Evolutionary conservation across 2,329 filamentous ascomycete genomes (phyloP).

Genomic region (Stemphylium lycopersici): DNA sequence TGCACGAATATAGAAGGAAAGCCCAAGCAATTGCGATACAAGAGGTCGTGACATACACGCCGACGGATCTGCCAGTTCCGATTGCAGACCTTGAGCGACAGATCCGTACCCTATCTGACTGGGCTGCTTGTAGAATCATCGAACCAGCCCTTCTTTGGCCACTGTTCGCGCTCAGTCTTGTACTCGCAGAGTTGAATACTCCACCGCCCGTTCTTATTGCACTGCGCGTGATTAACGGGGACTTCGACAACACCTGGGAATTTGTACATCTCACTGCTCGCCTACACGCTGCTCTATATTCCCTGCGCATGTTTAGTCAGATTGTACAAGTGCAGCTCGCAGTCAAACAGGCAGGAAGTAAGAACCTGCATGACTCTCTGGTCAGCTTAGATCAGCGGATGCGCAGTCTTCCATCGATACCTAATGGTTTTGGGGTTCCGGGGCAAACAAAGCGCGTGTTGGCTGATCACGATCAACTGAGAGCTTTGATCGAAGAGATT

Average conservation of each 20-base stretch:
- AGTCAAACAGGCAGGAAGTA: not conserved
- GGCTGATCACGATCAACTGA: slow-evolving; percentile 23
- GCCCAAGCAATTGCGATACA: slow-evolving; percentile 37
- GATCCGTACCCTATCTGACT: slow-evolving; percentile 21
- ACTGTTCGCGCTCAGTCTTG: slow-evolving; percentile 32
- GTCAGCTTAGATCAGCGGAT: slow-evolving; percentile 24
- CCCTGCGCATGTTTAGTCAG: slow-evolving; percentile 51
- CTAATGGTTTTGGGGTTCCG: slow-evolving; percentile 31
- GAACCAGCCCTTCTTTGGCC: slow-evolving; percentile 29
- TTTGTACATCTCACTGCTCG: slow-evolving; percentile 50
- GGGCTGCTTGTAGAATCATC: slow-evolving; percentile 21
- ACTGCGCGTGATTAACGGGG: slow-evolving; percentile 32
- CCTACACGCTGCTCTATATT: slow-evolving; percentile 52
- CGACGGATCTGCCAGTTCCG: slow-evolving; percentile 1
- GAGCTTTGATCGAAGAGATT: slow-evolving; percentile 32
- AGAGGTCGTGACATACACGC: slow-evolving; percentile 19
- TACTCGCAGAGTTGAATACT: slow-evolving; percentile 28
- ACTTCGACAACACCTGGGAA: slow-evolving; percentile 46
- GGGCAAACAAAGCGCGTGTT: slow-evolving; percentile 26
- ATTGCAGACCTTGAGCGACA: slow-evolving; percentile 20
- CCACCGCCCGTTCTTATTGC: slow-evolving; percentile 24
- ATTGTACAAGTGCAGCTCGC: slow-evolving; percentile 35
- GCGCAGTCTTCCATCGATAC: slow-evolving; percentile 30
- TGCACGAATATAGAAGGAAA: slow-evolving; percentile 50
- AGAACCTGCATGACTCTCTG: not conserved